Base-by-base conservation (phyloP, 2,329 filamentous ascomycete species). In the Fusarium denticulatum region DNA sequence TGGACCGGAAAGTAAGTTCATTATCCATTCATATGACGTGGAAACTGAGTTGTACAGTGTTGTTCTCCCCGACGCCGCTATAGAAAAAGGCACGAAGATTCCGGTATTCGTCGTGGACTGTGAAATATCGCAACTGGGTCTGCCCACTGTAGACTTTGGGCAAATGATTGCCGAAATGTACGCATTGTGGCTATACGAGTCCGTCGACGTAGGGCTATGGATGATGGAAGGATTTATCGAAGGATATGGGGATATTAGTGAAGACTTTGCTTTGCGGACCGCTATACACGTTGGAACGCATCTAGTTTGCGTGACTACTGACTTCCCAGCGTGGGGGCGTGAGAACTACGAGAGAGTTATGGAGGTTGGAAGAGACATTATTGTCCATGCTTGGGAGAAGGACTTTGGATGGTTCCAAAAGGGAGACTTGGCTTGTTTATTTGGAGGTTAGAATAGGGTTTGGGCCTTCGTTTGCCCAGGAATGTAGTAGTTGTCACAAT, bases 141-240 rank as follows among this genome's bases (percentile, higher is more conserved):
- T 37, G 1, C 49, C 63, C 4, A 43, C 30, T 11, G 36, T 50
- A 22, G 63, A 66, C 13, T 37, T 50, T 9, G 59, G 63, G 7
- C n/a, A 66, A 42, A 66, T 66, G 59, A 66, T 66, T 4, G 63
- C 63, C 16, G 59, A 63, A 22, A 66, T 66, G 42, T 66, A 66
- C 22, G 63, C 59, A 8, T 18, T 63, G 14, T 66, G 59, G 59
- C 20, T 63, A 24, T 63, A 64, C 30, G 56, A 66, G 42, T 63
- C 49, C 24, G 28, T 43, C 16, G 36, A 45, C 5, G 49, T 49
- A 5, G 49, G 63, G 8, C 22, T 49, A 3, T 63, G 49, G 59
- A 63, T 66, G 63, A 56, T 63, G 42, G 37, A 39, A 24, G 63
- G 63, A 7, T 56, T 66, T 18, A 49, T 56, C 4, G 15, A 47